These are phyloP conservation scores for Mallotus japonicus DNA, from an alignment of 441 rosid species.

Conservation along the genomic window DNA sequence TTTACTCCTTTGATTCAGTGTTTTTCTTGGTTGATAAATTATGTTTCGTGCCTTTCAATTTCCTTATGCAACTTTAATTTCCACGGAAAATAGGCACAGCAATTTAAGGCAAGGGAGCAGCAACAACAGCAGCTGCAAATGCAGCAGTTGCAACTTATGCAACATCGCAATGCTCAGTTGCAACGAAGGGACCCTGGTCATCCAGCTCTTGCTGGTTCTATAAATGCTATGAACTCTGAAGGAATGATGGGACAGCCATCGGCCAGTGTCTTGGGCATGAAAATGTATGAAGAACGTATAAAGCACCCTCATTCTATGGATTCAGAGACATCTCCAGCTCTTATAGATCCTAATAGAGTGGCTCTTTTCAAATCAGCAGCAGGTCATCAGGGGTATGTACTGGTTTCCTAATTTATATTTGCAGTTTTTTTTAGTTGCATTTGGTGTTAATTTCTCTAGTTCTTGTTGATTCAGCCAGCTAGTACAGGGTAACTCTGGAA, in stretches of 20 bases:
- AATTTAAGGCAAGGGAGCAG: conserved; percentile 57
- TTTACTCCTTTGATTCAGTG: neutral
- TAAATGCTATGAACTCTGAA: conserved; percentile 45
- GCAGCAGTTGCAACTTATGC: conserved; percentile 68
- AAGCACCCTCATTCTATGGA: conserved; percentile 52
- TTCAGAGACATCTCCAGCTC: conserved; percentile 48
- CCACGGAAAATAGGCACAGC: conserved; percentile 43
- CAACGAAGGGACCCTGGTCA: conserved; percentile 59
- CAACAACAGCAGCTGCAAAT: conserved; percentile 53
- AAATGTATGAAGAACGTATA: conserved; percentile 62
- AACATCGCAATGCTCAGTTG: conserved; percentile 52
- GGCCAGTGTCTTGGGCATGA: conserved; percentile 59
- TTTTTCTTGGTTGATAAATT: conserved; percentile 12
- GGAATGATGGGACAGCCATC: conserved; percentile 65
- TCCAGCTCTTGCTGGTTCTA: conserved; percentile 44
- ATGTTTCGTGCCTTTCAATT: neutral
- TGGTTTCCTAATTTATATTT: neutral
- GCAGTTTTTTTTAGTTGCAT: conserved; percentile 12
- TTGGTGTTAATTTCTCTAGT: conserved; percentile 17
- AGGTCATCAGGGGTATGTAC: conserved; percentile 51
- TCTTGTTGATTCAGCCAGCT: conserved; percentile 48
- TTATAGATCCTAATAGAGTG: conserved; percentile 53
- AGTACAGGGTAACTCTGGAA: conserved; percentile 56
- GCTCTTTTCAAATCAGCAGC: conserved; percentile 46
- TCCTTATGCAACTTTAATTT: neutral